These are phyloP conservation scores for Colletotrichum sp. DNA, from an alignment of 2,329 filamentous ascomycete genomes.

Conservation along the genomic window DNA sequence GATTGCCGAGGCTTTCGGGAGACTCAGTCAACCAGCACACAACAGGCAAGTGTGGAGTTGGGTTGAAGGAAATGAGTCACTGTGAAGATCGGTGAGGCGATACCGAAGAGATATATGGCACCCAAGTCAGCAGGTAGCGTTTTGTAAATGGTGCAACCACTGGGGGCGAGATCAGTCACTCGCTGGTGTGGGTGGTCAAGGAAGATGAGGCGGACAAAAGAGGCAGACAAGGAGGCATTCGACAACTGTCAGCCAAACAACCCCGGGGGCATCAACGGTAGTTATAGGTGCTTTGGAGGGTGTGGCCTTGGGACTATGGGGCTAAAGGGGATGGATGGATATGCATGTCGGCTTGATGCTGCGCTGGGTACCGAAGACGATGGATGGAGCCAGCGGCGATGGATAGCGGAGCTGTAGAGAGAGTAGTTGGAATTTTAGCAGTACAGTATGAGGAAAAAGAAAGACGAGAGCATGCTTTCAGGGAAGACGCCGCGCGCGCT, in stretches of 20 bases:
- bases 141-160: slow-evolving; percentile 24
- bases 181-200: slow-evolving; percentile 30
- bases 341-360: slow-evolving; percentile 21
- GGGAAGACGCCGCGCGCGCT: slow-evolving; percentile 4
- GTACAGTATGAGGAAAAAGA: slow-evolving; percentile 21
- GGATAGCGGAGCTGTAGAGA: neutral
- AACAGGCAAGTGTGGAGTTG: slow-evolving; percentile 26
- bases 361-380: slow-evolving; percentile 10
- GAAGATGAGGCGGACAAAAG: slow-evolving; percentile 28
- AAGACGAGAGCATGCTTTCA: slow-evolving; percentile 18
- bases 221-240: slow-evolving; percentile 23
- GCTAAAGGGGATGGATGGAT: slow-evolving; percentile 14
- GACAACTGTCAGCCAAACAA: slow-evolving; percentile 4
- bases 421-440: neutral
- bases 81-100: slow-evolving; percentile 48
- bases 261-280: slow-evolving; percentile 17
- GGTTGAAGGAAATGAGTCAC: slow-evolving; percentile 43
- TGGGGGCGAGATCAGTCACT: slow-evolving; percentile 10
- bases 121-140: slow-evolving; percentile 20
- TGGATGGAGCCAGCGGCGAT: slow-evolving; percentile 1
- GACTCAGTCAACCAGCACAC: slow-evolving; percentile 12
- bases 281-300: slow-evolving; percentile 19
- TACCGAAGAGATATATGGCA: slow-evolving; percentile 42
- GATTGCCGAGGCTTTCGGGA: slow-evolving; percentile 9
- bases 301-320: slow-evolving; percentile 1